Base-by-base conservation (phyloP, 805 yeast species). In the Saccharomycopsis sp. region DNA sequence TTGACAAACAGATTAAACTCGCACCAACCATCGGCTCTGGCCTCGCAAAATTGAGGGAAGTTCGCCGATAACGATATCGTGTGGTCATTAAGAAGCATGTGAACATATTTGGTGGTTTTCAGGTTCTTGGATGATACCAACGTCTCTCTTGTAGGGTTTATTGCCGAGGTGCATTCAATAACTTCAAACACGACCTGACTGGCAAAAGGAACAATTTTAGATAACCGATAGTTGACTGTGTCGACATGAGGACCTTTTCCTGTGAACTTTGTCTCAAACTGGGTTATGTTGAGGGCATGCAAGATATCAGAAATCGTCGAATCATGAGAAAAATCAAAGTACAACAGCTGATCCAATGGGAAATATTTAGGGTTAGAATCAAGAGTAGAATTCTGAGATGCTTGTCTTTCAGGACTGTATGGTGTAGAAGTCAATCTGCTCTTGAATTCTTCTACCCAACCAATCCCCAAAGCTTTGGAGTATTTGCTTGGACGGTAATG, bases 311-410 rank as follows among this genome's bases (percentile, higher is more conserved):
- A 73, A 49, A 87, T 70, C 63, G 86, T 87, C 42, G 85, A 79
- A 68, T 89, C 96, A 67, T 89, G 96, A n/a, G 89, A 76, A 73
- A 87, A 85, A 64, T 83, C 86, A 64, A 86, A 75, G 75, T 85
- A 85, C 54, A 87, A 74, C 58, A 80, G 78, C 67, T 69, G 80
- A 60, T 74, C 77, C 19, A 70, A 63, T 17, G 78, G 78, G 66
- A 75, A 73, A 5, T 68, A 64, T 20, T 57, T 66, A 3, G 63
- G 58, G 57, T 55, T 54, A 54, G 58, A 44, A 52, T 67, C 68
- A 9, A 70, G 64, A 2, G 80, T 76, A 14, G 74, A 70, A 64
- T 81, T 85, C 59, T 77, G 78, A 7, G 70, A 66, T 38, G 79
- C 80, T 54, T 78, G 76, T 60, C 75, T 70, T 62, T 84, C 72